These are phyloP conservation scores for Picea glauca DNA, from an alignment of 75 land plant species.

Conservation along the genomic window DNA sequence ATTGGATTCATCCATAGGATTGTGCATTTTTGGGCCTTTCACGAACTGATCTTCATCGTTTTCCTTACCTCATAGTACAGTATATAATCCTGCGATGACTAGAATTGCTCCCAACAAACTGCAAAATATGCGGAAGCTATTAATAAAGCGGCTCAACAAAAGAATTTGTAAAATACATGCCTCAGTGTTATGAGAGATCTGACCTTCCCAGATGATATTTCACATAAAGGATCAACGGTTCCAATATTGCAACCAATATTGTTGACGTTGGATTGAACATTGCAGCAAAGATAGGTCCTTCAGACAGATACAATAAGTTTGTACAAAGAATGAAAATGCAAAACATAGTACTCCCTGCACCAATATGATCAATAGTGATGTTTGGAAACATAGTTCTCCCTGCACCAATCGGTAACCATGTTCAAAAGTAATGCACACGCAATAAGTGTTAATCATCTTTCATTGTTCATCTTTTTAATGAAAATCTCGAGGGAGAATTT, in stretches of 20 bases:
- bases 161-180: no score
- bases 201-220: conserved; percentile 6
- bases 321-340: conserved; percentile 12
- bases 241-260: conserved; percentile 5
- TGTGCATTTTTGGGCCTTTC: background rate
- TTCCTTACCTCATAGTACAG: conserved; percentile 2
- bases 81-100: background rate
- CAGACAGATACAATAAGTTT: background rate
- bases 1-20: background rate
- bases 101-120: background rate
- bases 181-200: background rate
- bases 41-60: background rate
- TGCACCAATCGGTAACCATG: no score
- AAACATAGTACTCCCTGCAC: background rate
- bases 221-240: conserved; percentile 6
- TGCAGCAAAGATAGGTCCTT: conserved; percentile 10
- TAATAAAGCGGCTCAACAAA: background rate
- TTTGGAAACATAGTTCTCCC: background rate
- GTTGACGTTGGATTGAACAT: conserved; percentile 19
- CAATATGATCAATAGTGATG: no score
- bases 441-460: no score
- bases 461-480: no score
- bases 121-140: background rate
- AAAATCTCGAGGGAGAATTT: no score
- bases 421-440: no score